phyloP scores from a whole-genome alignment of 2,329 filamentous ascomycete genomes.

The Neofusicoccum sp. region DNA sequence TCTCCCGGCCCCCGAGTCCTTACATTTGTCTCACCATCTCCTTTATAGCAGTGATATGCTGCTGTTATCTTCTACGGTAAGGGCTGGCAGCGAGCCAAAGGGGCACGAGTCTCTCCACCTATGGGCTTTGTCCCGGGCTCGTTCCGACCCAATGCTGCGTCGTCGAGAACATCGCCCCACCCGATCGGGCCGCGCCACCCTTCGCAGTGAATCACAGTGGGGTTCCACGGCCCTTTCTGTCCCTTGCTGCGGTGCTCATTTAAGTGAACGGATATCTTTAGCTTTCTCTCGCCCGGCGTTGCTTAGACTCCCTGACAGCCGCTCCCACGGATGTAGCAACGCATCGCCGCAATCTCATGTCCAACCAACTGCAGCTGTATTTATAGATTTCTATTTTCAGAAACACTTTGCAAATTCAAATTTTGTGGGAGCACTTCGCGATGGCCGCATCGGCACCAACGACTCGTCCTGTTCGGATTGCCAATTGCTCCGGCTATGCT shows the following conservation, averaged over 20 bases:
- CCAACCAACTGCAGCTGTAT: not conserved
- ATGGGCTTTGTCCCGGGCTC: not conserved
- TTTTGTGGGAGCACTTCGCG: too few species aligned
- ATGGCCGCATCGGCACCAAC: not conserved
- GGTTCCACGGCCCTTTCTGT: not conserved
- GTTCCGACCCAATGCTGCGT: not conserved
- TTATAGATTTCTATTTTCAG: too few species aligned
- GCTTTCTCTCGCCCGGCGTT: not conserved
- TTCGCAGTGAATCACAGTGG: not conserved
- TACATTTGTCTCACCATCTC: too few species aligned
- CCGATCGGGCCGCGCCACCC: not conserved
- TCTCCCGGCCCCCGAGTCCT: too few species aligned
- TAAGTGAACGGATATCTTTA: not conserved
- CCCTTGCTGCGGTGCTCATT: not conserved
- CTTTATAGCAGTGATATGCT: too few species aligned
- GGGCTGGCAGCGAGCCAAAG: too few species aligned
- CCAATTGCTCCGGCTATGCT: conserved; percentile 39
- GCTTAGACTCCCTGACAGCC: not conserved
- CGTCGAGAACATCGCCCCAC: not conserved
- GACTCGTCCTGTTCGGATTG: conserved; percentile 34
- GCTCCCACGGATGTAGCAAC: too few species aligned
- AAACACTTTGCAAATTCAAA: too few species aligned
- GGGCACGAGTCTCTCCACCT: too few species aligned
- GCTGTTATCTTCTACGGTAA: too few species aligned
- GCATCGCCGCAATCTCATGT: not conserved